Conservation (phyloP, 805 yeast species). For the Lipomyces yamanashiensis region DNA sequence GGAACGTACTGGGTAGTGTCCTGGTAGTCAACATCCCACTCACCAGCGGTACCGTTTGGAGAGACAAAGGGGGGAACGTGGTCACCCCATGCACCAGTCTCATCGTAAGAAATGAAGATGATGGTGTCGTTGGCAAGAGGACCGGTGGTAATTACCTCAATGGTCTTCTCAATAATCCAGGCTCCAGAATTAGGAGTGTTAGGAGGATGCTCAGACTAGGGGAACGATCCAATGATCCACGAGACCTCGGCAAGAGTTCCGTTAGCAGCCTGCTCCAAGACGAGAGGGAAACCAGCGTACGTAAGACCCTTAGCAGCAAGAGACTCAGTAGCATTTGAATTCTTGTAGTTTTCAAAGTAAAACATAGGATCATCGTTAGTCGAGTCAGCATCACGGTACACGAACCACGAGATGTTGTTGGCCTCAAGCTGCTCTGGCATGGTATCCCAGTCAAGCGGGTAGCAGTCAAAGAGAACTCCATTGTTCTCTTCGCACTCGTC, state of each 20-base stretch:
- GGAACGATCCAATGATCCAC: constrained; percentile 38
- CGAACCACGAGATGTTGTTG: constrained; percentile 36
- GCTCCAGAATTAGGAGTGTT: constrained; percentile 38
- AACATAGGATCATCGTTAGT: constrained; percentile 38
- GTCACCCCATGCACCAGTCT: constrained; percentile 42
- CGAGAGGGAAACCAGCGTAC: constrained; percentile 36
- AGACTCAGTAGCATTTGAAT: constrained; percentile 20
- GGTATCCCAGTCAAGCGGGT: constrained; percentile 39
- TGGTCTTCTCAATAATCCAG: constrained; percentile 35
- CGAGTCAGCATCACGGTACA: constrained; percentile 37
- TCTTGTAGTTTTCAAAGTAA: constrained; percentile 36
- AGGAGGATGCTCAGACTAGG: constrained; percentile 41
- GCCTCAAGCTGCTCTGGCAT: constrained; percentile 35
- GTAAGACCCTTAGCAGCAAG: constrained; percentile 35
- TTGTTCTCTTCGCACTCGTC: constrained; percentile 24
- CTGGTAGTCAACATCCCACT: constrained; percentile 39
- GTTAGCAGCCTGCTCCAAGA: constrained; percentile 36
- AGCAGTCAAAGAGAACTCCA: constrained; percentile 34
- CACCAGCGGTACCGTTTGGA: constrained; percentile 40
- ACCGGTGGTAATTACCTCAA: constrained; percentile 35
- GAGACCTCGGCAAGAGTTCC: constrained; percentile 40
- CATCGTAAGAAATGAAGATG: constrained; percentile 39
- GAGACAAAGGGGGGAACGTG: constrained; percentile 40
- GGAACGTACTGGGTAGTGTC: constrained; percentile 16
- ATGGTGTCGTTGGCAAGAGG: constrained; percentile 39